Conservation (phyloP, 2,329 filamentous ascomycete species). For the Penicillium sp. region DNA sequence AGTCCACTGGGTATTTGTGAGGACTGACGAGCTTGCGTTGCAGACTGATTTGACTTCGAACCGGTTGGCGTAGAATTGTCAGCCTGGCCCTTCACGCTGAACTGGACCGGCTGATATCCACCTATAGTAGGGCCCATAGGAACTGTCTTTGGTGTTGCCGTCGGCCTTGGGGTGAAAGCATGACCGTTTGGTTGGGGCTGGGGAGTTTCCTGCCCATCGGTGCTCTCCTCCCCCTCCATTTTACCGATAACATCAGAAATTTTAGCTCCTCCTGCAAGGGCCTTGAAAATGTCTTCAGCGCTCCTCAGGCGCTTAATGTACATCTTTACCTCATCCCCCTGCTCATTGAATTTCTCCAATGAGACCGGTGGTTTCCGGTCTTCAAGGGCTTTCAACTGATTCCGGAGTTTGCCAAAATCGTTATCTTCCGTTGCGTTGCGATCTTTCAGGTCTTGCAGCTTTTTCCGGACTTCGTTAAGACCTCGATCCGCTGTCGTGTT, state of each 20-base stretch:
- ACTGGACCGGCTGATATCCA: background rate
- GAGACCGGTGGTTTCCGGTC: background rate
- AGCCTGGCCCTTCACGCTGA: background rate
- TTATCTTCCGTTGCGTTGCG: too few relatives aligned
- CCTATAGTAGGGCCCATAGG: background rate
- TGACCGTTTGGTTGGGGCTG: background rate
- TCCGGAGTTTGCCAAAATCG: background rate
- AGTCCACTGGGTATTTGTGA: background rate
- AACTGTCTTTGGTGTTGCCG: background rate
- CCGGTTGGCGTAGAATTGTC: background rate
- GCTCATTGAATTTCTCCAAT: background rate
- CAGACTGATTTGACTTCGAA: background rate
- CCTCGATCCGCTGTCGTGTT: too few relatives aligned
- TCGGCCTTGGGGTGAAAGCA: background rate
- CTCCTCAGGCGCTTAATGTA: constrained; percentile 3
- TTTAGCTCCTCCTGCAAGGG: background rate
- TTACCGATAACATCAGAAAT: background rate
- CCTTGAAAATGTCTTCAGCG: background rate
- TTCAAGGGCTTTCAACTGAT: background rate
- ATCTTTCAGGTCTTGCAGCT: background rate
- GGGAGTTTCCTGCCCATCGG: background rate
- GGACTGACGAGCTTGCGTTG: background rate
- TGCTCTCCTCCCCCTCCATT: background rate
- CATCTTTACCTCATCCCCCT: background rate
- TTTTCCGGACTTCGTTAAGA: background rate